Conservation (phyloP, 108 stramenopile species). For the Chaetoceros tenuissimus region DNA sequence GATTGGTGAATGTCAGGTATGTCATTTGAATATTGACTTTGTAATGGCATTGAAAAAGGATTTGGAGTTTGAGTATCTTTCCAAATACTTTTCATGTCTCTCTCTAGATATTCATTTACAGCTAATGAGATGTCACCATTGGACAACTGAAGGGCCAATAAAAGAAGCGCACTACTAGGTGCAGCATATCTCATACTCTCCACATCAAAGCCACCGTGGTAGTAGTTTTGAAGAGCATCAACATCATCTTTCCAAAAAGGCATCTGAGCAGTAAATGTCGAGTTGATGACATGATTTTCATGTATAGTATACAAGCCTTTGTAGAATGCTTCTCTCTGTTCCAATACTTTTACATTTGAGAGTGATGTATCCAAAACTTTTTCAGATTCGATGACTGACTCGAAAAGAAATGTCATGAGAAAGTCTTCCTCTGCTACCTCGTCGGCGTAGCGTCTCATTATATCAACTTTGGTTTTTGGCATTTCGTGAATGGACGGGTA, state of each 20-base stretch:
- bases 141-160: constrained; percentile 23
- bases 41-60: not conserved
- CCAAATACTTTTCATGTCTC: constrained; percentile 12
- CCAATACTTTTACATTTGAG: not conserved
- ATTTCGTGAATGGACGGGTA: constrained; percentile 42
- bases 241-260: not conserved
- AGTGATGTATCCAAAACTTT: not conserved
- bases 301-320: not conserved
- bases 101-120: constrained; percentile 16
- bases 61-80: not conserved
- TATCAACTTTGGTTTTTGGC: constrained; percentile 50
- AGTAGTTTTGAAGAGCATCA: not conserved
- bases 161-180: not conserved
- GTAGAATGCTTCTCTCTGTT: not conserved
- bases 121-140: constrained; percentile 27
- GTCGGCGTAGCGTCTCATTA: constrained; percentile 67
- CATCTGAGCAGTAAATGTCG: not conserved
- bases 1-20: not conserved
- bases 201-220: not conserved
- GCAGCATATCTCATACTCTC: not conserved
- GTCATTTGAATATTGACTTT: not conserved
- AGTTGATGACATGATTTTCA: not conserved
- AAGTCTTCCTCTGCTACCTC: constrained; percentile 74
- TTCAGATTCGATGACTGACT: constrained; percentile 15
- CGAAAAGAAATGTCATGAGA: constrained; percentile 56